Base-by-base conservation (phyloP, 2,329 filamentous ascomycete species). In the Trichoderma semiorbis region DNA sequence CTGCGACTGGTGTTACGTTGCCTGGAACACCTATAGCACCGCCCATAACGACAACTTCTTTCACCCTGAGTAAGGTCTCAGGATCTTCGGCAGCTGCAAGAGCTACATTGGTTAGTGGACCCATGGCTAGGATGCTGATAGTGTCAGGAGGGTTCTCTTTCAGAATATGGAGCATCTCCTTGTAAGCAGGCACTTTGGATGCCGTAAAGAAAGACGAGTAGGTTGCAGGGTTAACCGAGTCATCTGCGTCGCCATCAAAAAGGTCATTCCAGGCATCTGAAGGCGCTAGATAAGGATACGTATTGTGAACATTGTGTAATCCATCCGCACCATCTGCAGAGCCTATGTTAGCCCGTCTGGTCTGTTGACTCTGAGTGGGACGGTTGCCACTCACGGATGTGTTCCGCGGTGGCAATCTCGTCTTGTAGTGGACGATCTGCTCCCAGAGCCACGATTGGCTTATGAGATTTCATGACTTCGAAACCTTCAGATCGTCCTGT, bases 151-250 rank as follows among this genome's bases (percentile, higher is more conserved):
- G 39, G 7, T 43, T 43, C 7, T 43, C 18, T 43, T n/a, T 43
- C 16, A 43, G 39, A 10, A n/a, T 43, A n/a, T 18, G 39, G 39
- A 43, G 39, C 39, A 43, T 43, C 18, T 43, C 39, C 39, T 43
- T 43, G 39, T n/a, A 5, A n/a, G 39, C 16, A 43, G 39, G 39
- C 3, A 5, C 16, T 3, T 43, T 43, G 39, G 39, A 43, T 43
- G 39, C 16, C 39, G 16, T 43, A 43, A 43, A 43, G 1, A 43
- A 43, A 1, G 39, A 3, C 3, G 39, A 43, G 1, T 43, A 43
- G 3, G 16, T n/a, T 43, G 39, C 39, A 43, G 0, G 0, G 7
- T 43, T 3, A 1, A 2, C 16, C 7, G 1, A 43, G 1, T 43
- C 39, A 43, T 43, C 16, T 4, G 16, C 18, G 3, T 43, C 1